Conservation (phyloP, 139 green algal genomes). For the Desmodesmus armatus region DNA sequence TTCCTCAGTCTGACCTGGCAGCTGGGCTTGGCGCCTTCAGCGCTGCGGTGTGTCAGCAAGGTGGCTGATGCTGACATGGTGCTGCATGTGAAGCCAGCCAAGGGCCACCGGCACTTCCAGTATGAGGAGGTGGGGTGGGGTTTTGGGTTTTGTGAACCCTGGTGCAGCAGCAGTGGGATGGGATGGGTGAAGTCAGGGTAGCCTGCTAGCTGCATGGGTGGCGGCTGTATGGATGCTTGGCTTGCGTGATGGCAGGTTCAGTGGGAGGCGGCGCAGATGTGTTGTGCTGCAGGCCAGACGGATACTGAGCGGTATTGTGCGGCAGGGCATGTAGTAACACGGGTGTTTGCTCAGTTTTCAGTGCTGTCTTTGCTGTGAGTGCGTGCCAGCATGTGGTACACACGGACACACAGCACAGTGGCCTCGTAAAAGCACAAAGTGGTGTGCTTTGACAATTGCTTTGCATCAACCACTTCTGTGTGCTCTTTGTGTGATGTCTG, state of each 20-base stretch:
- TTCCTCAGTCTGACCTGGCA: constrained; percentile 12
- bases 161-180: neutral
- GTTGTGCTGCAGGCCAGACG: no score
- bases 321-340: no score
- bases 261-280: no score
- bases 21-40: constrained; percentile 3
- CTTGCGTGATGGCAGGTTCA: no score
- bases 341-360: neutral
- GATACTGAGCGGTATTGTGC: no score
- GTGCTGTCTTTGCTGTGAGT: no score
- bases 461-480: neutral
- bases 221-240: no score
- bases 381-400: no score
- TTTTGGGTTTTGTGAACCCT: neutral
- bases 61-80: constrained; percentile 54
- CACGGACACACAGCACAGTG: no score
- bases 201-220: neutral
- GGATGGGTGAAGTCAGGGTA: neutral
- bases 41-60: constrained; percentile 73
- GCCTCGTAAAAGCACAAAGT: neutral
- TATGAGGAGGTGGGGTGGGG: neutral
- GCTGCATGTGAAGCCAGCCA: constrained; percentile 13
- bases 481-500: neutral
- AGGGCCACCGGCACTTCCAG: constrained; percentile 9
- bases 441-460: neutral